These are phyloP conservation scores for Mytilinidion resinicola DNA, from an alignment of 495 filamentous ascomycete species.

Conservation along the genomic window DNA sequence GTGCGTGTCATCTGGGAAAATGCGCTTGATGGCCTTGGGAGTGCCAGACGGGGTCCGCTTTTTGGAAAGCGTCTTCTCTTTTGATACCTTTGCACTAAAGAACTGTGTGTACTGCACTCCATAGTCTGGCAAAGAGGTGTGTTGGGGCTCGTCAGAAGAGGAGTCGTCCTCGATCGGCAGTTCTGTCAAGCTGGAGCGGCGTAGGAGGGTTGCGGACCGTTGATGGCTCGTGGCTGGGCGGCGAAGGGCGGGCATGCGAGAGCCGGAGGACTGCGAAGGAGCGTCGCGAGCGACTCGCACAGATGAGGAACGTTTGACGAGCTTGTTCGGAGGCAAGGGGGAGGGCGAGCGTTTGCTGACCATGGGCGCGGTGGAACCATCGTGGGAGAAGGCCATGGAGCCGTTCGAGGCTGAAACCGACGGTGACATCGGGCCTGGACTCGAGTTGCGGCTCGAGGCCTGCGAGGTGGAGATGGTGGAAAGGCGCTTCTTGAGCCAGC, in stretches of 20 bases:
- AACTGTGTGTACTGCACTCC: constrained; percentile 32
- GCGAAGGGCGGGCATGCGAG: constrained; percentile 55
- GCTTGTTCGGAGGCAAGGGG: constrained; percentile 64
- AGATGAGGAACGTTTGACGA: constrained; percentile 77
- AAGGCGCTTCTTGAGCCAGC: constrained; percentile 70
- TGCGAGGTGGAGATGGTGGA: constrained; percentile 65
- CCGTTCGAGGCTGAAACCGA: constrained; percentile 65
- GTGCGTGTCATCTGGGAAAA: constrained; percentile 34
- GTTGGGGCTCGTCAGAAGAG: constrained; percentile 1
- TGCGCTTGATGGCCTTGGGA: constrained; percentile 29
- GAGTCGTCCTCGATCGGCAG: constrained; percentile 25
- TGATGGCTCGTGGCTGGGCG: constrained; percentile 86
- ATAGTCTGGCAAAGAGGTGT: constrained; percentile 1
- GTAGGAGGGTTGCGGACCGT: constrained; percentile 63
- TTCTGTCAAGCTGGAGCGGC: constrained; percentile 30
- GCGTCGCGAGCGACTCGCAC: constrained; percentile 43
- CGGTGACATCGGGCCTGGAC: constrained; percentile 60
- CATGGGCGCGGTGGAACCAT: constrained; percentile 61
- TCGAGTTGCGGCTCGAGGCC: constrained; percentile 60
- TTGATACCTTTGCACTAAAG: constrained; percentile 31
- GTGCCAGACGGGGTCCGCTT: constrained; percentile 25
- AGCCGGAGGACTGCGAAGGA: constrained; percentile 41
- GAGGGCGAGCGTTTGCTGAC: constrained; percentile 44
- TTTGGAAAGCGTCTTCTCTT: constrained; percentile 24
- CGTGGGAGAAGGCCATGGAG: constrained; percentile 45